Evolutionary conservation across 2,329 filamentous ascomycete genomes (phyloP), one percentile per base, ranked within the genome.

Genomic region (Ceratocystis smalleyi): DNA sequence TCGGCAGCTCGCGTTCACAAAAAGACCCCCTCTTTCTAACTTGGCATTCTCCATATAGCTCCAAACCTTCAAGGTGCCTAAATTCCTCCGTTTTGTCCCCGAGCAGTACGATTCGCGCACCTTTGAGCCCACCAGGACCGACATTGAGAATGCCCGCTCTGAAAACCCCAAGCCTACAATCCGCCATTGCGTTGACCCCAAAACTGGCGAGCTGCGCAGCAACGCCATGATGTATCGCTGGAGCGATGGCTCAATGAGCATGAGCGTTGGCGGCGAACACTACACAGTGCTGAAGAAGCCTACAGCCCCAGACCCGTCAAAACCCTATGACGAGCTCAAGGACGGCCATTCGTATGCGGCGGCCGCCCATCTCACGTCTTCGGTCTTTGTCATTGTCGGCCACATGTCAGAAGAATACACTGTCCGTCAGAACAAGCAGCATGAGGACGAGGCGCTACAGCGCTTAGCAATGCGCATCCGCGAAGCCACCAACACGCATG

Each of bases 311-410:
- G 76, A 79, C 1, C 75, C 75, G 12, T 75, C 78, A 69, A 81
- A 84, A 69, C 77, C 81, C 1, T 87, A 88, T 75, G 77, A 84
- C 67, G 81, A 85, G 69, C 77, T 83, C 32, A 81, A 86, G 67
- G 88, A 92, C 69, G 83, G 85, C 5, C 87, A 89, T 73, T 88
- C 86, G 69, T 92, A 91, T 70, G 82, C 89, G 6, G 85, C 85
- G 1, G 84, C 86, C 1, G 87, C 88, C 0, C 83, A 88, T 69
- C 77, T 88, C 66, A 79, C 80, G 32, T 85, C 84, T 55, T 84
- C 85, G 67, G 76, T 88, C 27, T 78, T 91, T 67, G 81, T 89
- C 71, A 82, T 88, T 7, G 85, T 89, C 17, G 87, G 88, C 66
- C 89, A 91, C 71, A 79, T 92, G 70, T 86, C 85, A 8, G 85